Percentiles rank a stretch among this genome's conserved stretches.
These are phyloP conservation scores for Melastoma malabathricum DNA, from an alignment of 345 rosid genomes.

Conservation along the genomic window DNA sequence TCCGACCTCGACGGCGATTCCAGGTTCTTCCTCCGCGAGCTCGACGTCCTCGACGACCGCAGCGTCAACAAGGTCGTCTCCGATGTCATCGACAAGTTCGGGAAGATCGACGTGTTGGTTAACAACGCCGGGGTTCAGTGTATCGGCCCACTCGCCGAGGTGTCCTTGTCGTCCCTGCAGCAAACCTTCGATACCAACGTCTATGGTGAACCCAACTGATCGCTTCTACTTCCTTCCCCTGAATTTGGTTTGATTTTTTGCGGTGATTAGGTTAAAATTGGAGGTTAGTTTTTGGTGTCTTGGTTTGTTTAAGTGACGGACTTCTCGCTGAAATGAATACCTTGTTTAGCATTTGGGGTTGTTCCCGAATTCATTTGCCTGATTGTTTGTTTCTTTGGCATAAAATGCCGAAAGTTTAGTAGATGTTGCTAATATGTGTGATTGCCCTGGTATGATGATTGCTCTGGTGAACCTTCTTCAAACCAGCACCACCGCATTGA, in stretches of 20 bases:
- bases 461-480: too few relatives aligned
- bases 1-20: constrained; percentile 50
- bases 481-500: too few relatives aligned
- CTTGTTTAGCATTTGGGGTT: too few relatives aligned
- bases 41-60: constrained; percentile 61
- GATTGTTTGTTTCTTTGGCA: too few relatives aligned
- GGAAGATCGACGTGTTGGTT: constrained; percentile 63
- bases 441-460: too few relatives aligned
- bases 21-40: constrained; percentile 50
- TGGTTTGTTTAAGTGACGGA: too few relatives aligned
- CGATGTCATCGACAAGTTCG: constrained; percentile 42
- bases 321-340: too few relatives aligned
- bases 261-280: too few relatives aligned
- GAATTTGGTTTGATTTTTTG: neutral
- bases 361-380: too few relatives aligned
- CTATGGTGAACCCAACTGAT: constrained; percentile 30
- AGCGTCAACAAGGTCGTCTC: constrained; percentile 35
- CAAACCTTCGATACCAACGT: constrained; percentile 59
- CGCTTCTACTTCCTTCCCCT: neutral
- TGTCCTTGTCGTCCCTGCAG: constrained; percentile 48
- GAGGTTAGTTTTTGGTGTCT: too few relatives aligned
- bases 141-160: constrained; percentile 74
- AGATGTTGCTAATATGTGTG: too few relatives aligned
- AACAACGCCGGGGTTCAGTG: constrained; percentile 83
- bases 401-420: too few relatives aligned